Evolutionary conservation across 257 asterid genomes (phyloP), one percentile per base, ranked within the genome.

Genomic region (Verbascum thapsus): DNA sequence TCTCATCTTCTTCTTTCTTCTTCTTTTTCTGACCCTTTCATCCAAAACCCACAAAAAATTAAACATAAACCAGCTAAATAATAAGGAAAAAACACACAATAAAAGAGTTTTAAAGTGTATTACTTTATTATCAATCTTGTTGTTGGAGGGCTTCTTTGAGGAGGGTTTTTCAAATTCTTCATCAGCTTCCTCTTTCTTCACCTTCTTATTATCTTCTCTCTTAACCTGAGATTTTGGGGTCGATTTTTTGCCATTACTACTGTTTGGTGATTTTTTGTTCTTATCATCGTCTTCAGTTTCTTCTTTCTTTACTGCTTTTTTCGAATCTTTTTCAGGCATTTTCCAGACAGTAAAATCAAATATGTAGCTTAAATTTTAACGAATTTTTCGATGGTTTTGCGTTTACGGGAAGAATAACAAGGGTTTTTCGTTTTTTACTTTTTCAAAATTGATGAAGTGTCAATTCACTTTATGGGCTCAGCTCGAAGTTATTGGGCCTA

Each of bases 111-210:
- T n/a, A n/a, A 53, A 15, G 56, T 8, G 10, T 22, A 26, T 19
- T 20, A 76, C 82, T 71, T 67, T 71, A 39, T 18, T 22, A 11
- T 32, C 78, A 42, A 61, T 34, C 59, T 73, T 78, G 34, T 73
- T 78, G 34, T 43, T 67, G 63, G 75, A 58, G 19, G 61, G 38
- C 51, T 76, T 79, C 23, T 54, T 76, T 0, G 78, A 41, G 51
- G 68, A 10, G 43, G 78, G 68, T 19, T 70, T 67, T 38, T 81
- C 84, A 47, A 48, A 83, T 73, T 75, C 82, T 3, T 85, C 87
- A 37, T 75, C 80, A 0, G 12, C 44, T 62, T 80, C 92, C 67
- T 82, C 87, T 72, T 81, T 78, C 50, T 78, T 80, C 67, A 58
- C 49, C 53, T 49, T 67, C 49, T 49, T 67, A 16, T 10, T 67